Base-by-base conservation (phyloP, 495 filamentous ascomycete genomes). In the Neurospora sp. region DNA sequence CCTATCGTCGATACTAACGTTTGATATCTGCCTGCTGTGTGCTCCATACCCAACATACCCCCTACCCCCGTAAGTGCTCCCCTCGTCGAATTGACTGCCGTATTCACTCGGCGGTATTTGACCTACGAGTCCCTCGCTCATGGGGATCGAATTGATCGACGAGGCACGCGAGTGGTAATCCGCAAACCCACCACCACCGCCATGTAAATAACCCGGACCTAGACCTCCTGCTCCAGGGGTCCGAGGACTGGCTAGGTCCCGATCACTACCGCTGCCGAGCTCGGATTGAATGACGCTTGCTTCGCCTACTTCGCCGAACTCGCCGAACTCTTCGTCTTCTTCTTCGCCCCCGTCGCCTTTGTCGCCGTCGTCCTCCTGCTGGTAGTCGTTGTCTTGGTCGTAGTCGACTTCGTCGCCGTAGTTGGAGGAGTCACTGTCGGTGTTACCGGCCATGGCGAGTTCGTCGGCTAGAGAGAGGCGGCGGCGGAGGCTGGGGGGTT, bases 401-500 rank as follows among this genome's bases (percentile, higher is more conserved):
- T 35, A 39, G 37, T 73, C 69, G 35, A 74, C 68, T 12, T 73
- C 73, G 20, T 76, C 65, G 6, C 69, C 73, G 31, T 71, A 72
- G 20, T 75, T 65, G 53, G 53, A 65, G 14, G 53, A 65, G 53
- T 65, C 75, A 8, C 48, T 69, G 22, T 76, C 74, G 14, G 53
- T 17, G 27, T 76, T 70, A 5, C 68, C 70, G 5, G 48, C 75
- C 72, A 76, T 71, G 35, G 75, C 75, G 16, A 76, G 40, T 69
- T 76, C 75, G 1, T 76, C 75, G 3, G 75, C 75, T n/a, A 76
- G 53, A 3, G 75, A 76, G 8, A 76, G 9, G 0, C 73, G 69
- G 4, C 75, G 70, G 3, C 53, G 53, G 27, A 65, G 53, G 53
- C 0, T 44, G 4, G 17, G 53, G 5, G 12, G 53, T 35, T 27